Percentiles rank a stretch among this genome's conserved stretches.
phyloP scores from a whole-genome alignment of 306 rosid species.

The Fragaria nilgerrensis region DNA sequence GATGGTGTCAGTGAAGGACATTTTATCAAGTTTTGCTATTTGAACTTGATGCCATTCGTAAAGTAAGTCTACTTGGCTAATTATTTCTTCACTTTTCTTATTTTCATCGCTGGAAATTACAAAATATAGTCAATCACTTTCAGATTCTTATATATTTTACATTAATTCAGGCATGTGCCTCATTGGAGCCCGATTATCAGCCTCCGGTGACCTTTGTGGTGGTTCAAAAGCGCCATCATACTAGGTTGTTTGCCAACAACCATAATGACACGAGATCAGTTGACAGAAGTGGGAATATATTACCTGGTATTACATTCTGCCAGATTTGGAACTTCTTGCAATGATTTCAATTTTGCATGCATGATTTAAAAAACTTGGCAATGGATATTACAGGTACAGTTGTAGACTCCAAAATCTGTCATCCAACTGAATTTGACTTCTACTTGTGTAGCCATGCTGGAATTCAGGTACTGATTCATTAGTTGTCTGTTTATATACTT shows the following conservation, averaged over 20 bases:
- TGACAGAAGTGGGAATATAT: conserved; percentile 70
- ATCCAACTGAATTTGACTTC: conserved; percentile 82
- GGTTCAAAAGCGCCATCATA: conserved; percentile 81
- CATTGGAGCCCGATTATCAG: conserved; percentile 73
- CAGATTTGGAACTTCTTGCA: background rate
- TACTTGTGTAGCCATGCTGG: conserved; percentile 87
- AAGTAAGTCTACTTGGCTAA: conserved; percentile 33
- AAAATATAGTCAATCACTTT: background rate
- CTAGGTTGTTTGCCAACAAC: conserved; percentile 60
- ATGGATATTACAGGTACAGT: conserved; percentile 55
- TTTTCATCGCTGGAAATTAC: background rate
- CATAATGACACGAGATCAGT: conserved; percentile 52
- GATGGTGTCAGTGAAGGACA: conserved; percentile 91
- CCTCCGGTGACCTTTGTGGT: conserved; percentile 83
- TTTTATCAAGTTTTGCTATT: conserved; percentile 73
- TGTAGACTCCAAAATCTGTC: conserved; percentile 81
- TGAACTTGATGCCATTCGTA: conserved; percentile 75
- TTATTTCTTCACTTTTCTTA: background rate
- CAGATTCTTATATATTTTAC: conserved; percentile 6
- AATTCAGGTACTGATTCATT: conserved; percentile 53
- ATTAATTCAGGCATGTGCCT: conserved; percentile 61
- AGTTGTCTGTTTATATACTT: background rate
- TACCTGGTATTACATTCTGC: conserved; percentile 49
- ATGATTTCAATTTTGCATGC: background rate
- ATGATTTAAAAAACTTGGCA: background rate